Evolutionary conservation across 129 eudicot genomes (phyloP).

Genomic region (Lactuca saligna): DNA sequence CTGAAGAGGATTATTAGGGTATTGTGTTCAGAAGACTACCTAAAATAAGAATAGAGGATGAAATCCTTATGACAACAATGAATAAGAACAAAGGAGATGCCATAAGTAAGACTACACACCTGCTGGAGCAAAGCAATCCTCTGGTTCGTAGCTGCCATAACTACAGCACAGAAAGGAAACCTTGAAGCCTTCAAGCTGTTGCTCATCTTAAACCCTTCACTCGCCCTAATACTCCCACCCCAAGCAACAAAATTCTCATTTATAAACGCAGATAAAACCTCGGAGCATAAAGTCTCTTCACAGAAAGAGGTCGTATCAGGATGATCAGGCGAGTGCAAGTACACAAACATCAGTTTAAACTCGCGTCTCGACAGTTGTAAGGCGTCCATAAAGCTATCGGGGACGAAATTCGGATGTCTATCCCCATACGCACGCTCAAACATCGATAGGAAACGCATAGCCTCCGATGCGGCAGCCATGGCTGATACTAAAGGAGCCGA

Average conservation of each 20-base stretch:
- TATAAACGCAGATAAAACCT: conserved; percentile 54
- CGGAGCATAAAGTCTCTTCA: conserved; percentile 60
- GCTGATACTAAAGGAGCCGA: conserved; percentile 40
- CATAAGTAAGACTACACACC: conserved; percentile 34
- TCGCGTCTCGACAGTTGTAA: conserved; percentile 69
- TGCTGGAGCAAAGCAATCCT: conserved; percentile 78
- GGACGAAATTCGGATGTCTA: conserved; percentile 53
- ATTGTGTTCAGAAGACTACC: too few species aligned
- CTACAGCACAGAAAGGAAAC: conserved; percentile 88
- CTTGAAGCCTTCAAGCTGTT: conserved; percentile 84
- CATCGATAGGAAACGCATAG: conserved; percentile 48
- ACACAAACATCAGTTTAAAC: conserved; percentile 75
- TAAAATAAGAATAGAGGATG: too few species aligned
- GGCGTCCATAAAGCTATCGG: conserved; percentile 82
- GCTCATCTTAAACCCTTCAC: conserved; percentile 96
- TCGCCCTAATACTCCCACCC: conserved; percentile 81
- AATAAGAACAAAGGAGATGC: too few species aligned
- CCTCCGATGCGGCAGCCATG: conserved; percentile 58
- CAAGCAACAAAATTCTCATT: conserved; percentile 85
- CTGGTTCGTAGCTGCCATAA: conserved; percentile 86
- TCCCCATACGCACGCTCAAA: conserved; percentile 71
- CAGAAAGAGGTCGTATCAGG: conserved; percentile 68
- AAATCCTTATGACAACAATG: too few species aligned
- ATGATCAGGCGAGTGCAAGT: conserved; percentile 92
- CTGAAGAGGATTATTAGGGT: too few species aligned